Base-by-base conservation (phyloP, 768 basidiomycete genomes). In the Candolleomyces eurysporus region DNA sequence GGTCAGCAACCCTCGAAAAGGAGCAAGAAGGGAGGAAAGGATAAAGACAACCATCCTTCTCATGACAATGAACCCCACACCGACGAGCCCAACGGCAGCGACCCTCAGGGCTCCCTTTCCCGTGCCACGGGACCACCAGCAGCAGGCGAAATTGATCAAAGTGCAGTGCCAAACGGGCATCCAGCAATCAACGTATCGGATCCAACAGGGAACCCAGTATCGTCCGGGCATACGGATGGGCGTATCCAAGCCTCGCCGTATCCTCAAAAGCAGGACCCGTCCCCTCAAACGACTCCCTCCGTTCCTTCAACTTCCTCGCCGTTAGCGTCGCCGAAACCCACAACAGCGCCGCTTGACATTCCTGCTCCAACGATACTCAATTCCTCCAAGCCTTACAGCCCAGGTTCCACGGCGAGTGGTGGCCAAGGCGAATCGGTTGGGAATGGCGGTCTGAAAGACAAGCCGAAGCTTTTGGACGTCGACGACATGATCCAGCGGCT, bases 401-500 rank as follows among this genome's bases (percentile, higher is more conserved):
- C 86, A 19, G 83, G 81, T 32, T 86, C 85, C 32, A 72, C 75
- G 55, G 71, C 72, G 40, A 78, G 73, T 63, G 71, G 73, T 42
- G 71, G 73, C 21, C 76, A 70, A 39, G 80, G 78, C 50, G 81
- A 81, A 50, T 72, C 78, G 19, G 64, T 74, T 17, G 75, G 76
- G 58, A 82, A 79, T 58, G 76, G 76, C 22, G 80, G 72, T 56
- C 69, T 76, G 65, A 88, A 85, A 73, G 84, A 84, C 58, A 88
- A 82, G 74, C 77, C 79, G 61, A 87, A 83, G 71, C 86, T 84
- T 50, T 81, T 98, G 67, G 97, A 99, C 74, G 87, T 98, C 60
- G 96, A 98, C 76, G 96, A 98, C 74, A 97, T 98, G 92, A 98
- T 99, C 70, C 89, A 91, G 71, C 88, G 96, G 55, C 84, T 99